Percentiles rank a stretch among this genome's conserved stretches.
phyloP scores from a whole-genome alignment of 2,329 filamentous ascomycete species.

The Paecilomyces variotii region DNA sequence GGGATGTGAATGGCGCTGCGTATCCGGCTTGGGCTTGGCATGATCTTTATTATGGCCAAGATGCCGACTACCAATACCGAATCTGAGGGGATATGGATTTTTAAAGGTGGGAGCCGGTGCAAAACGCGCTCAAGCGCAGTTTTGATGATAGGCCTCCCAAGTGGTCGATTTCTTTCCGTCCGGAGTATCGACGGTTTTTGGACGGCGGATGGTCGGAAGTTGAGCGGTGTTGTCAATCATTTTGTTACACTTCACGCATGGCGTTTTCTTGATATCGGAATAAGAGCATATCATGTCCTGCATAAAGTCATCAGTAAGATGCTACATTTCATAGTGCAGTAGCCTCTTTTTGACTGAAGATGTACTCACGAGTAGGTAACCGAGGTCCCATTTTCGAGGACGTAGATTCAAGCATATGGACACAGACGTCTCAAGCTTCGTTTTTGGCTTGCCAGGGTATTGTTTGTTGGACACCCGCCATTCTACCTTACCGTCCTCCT shows the following conservation, averaged over 20 bases:
- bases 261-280: conserved; percentile 29
- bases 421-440: conserved; percentile 28
- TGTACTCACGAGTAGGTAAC: conserved; percentile 29
- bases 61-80: conserved; percentile 1
- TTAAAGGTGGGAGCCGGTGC: not conserved
- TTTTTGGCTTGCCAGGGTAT: conserved; percentile 14
- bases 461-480: conserved; percentile 27
- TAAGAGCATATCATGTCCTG: conserved; percentile 39
- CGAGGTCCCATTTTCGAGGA: conserved; percentile 30
- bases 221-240: conserved; percentile 31
- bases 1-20: conserved; percentile 3
- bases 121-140: conserved; percentile 16
- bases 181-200: conserved; percentile 10
- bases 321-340: conserved; percentile 3
- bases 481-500: conserved; percentile 13
- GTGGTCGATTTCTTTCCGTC: conserved; percentile 11
- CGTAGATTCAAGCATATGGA: conserved; percentile 27
- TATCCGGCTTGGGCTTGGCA: conserved; percentile 2
- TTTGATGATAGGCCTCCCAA: conserved; percentile 29
- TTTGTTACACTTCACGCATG: conserved; percentile 31
- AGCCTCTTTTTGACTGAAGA: not conserved
- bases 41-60: conserved; percentile 10
- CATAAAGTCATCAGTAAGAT: not conserved
- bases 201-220: conserved; percentile 30
- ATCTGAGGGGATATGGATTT: not conserved